phyloP scores from a whole-genome alignment of 2,329 filamentous ascomycete species.

The Blastomyces parvus region DNA sequence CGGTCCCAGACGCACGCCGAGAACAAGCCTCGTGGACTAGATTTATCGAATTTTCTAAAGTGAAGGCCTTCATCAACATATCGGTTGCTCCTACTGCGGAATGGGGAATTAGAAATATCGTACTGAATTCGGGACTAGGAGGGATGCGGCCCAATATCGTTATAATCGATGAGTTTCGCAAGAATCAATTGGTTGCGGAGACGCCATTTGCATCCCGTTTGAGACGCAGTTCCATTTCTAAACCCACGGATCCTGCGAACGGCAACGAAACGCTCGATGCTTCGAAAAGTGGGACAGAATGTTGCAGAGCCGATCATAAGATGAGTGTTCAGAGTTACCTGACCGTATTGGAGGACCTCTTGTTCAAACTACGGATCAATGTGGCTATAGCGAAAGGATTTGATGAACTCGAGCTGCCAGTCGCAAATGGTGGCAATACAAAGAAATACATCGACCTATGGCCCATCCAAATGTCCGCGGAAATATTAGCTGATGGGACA shows the following conservation, averaged over 20 bases:
- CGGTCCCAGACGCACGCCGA: conserved; percentile 68
- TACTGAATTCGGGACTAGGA: conserved; percentile 69
- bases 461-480: conserved; percentile 90
- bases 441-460: conserved; percentile 81
- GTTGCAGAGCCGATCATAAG: conserved; percentile 9
- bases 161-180: conserved; percentile 64
- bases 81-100: conserved; percentile 72
- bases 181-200: conserved; percentile 48
- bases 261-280: neutral
- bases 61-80: conserved; percentile 84
- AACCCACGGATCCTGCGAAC: conserved; percentile 18
- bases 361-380: conserved; percentile 69
- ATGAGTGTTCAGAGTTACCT: conserved; percentile 60
- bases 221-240: conserved; percentile 13
- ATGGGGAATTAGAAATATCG: conserved; percentile 76
- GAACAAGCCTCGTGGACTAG: conserved; percentile 78
- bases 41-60: conserved; percentile 75
- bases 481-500: conserved; percentile 58
- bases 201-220: neutral
- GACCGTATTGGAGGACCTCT: conserved; percentile 71
- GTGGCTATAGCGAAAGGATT: conserved; percentile 79
- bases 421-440: conserved; percentile 45
- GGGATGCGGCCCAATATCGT: conserved; percentile 87
- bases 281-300: neutral
- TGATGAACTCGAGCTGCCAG: conserved; percentile 62